Evolutionary conservation across 2,329 filamentous ascomycete species (phyloP).

Genomic region (Tolypocladium album): DNA sequence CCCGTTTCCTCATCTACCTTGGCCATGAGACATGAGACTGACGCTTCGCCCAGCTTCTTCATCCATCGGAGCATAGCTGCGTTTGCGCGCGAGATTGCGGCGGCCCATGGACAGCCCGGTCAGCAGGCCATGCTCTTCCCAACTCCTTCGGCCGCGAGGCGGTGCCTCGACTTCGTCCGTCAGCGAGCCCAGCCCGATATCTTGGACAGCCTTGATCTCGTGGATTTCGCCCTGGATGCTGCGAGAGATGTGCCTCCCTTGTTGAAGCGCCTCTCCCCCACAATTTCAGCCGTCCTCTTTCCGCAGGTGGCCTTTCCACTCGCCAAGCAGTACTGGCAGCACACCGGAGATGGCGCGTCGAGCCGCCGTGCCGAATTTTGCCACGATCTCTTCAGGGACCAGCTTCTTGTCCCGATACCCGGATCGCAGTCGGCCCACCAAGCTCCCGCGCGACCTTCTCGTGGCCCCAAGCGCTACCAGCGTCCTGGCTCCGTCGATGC

Average conservation of each 20-base stretch:
- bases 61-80: slow-evolving; percentile 73
- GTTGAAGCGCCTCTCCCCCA: slow-evolving; percentile 44
- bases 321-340: slow-evolving; percentile 96
- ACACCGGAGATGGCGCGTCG: slow-evolving; percentile 85
- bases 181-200: slow-evolving; percentile 43
- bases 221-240: slow-evolving; percentile 54
- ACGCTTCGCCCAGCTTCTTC: slow-evolving; percentile 65
- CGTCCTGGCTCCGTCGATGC: slow-evolving; percentile 35
- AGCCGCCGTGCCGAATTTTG: slow-evolving; percentile 89
- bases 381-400: slow-evolving; percentile 60
- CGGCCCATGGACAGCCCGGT: slow-evolving; percentile 48
- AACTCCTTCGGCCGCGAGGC: slow-evolving; percentile 53
- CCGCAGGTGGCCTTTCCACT: slow-evolving; percentile 54
- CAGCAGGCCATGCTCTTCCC: slow-evolving; percentile 78
- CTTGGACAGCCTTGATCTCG: slow-evolving; percentile 35
- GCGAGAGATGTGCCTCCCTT: slow-evolving; percentile 38
- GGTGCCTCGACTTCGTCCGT: slow-evolving; percentile 65
- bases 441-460: slow-evolving; percentile 31
- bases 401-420: slow-evolving; percentile 35
- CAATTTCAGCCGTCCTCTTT: slow-evolving; percentile 62
- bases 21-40: neutral
- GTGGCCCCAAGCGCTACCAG: slow-evolving; percentile 75
- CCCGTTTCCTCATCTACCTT: neutral
- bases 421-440: slow-evolving; percentile 14
- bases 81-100: slow-evolving; percentile 58